A percentile compares a stretch with the other conserved stretches of the same genome.
These are phyloP conservation scores for Alternaria incomplexa DNA, from an alignment of 2,329 filamentous ascomycete genomes.

Conservation along the genomic window DNA sequence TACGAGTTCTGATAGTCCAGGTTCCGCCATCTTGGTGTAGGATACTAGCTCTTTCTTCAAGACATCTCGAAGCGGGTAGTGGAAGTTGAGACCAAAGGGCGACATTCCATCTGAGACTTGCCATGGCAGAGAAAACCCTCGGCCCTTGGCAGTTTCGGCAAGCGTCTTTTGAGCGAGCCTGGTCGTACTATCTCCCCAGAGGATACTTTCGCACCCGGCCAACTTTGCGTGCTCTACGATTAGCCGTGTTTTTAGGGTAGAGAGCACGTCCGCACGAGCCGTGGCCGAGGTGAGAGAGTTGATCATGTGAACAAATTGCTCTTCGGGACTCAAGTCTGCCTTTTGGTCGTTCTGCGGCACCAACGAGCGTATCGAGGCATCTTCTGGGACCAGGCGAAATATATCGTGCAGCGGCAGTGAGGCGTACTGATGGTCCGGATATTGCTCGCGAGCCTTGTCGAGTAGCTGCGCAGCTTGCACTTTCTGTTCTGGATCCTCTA, in stretches of 20 bases:
- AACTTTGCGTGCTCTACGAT: slow-evolving; percentile 62
- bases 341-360: slow-evolving; percentile 9
- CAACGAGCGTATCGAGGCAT: slow-evolving; percentile 29
- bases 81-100: slow-evolving; percentile 65
- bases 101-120: slow-evolving; percentile 77
- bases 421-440: slow-evolving; percentile 70
- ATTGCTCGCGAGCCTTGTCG: slow-evolving; percentile 60
- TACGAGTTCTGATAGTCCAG: slow-evolving; percentile 57
- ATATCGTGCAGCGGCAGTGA: slow-evolving; percentile 69
- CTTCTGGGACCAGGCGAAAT: slow-evolving; percentile 28
- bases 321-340: slow-evolving; percentile 8
- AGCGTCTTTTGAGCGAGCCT: slow-evolving; percentile 85
- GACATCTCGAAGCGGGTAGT: slow-evolving; percentile 84
- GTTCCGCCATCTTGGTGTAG: slow-evolving; percentile 64
- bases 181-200: slow-evolving; percentile 88
- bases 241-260: slow-evolving; percentile 73
- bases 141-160: slow-evolving; percentile 86
- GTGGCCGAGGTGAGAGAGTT: slow-evolving; percentile 72
- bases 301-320: slow-evolving; percentile 60
- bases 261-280: slow-evolving; percentile 74
- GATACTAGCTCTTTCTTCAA: slow-evolving; percentile 78
- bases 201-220: slow-evolving; percentile 69
- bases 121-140: slow-evolving; percentile 83
- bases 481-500: slow-evolving; percentile 49
- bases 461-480: slow-evolving; percentile 16